Conservation (phyloP, 306 rosid species). For the Cucurbita pepo region DNA sequence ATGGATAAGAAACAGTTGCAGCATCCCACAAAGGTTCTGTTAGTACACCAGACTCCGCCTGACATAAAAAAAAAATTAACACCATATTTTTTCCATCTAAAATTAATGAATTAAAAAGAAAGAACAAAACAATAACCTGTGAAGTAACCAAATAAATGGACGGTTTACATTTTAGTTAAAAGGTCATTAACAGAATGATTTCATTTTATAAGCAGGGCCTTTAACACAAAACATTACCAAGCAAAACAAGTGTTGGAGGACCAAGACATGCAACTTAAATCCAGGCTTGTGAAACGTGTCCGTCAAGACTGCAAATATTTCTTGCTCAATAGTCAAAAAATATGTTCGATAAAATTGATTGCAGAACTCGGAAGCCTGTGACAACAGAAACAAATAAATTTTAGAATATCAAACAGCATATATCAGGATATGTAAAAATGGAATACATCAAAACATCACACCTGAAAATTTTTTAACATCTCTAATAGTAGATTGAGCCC, state of each 20-base stretch:
- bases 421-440: background rate
- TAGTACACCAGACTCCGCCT: slow-evolving; percentile 67
- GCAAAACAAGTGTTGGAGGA: slow-evolving; percentile 89
- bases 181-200: background rate
- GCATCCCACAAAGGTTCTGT: slow-evolving; percentile 92
- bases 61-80: slow-evolving; percentile 4
- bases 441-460: slow-evolving; percentile 6
- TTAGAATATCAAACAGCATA: slow-evolving; percentile 4
- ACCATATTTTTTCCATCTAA: background rate
- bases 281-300: slow-evolving; percentile 98
- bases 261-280: slow-evolving; percentile 93
- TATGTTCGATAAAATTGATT: slow-evolving; percentile 79
- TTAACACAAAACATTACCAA: slow-evolving; percentile 30
- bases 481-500: slow-evolving; percentile 67
- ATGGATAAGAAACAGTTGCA: slow-evolving; percentile 39
- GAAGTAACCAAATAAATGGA: background rate
- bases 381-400: background rate
- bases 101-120: background rate
- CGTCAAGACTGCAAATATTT: slow-evolving; percentile 83
- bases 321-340: slow-evolving; percentile 73
- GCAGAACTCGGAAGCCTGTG: slow-evolving; percentile 84
- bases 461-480: slow-evolving; percentile 89
- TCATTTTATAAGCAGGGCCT: background rate
- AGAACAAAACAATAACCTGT: background rate
- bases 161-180: background rate